Evolutionary conservation across 306 rosid species (phyloP).

Genomic region (Oxytropis ochrocephala): DNA sequence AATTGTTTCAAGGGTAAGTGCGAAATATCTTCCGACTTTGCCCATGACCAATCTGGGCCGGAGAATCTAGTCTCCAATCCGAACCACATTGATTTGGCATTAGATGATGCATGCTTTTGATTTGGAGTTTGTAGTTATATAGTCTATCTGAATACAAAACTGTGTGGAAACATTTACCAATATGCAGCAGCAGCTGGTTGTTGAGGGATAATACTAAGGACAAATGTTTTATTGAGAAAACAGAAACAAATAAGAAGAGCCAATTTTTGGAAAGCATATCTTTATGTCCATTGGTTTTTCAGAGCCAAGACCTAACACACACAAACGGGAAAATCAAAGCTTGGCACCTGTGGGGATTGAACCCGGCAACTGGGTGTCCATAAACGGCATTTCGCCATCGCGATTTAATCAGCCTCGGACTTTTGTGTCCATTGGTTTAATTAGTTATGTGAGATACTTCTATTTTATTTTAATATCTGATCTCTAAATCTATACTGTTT

Average conservation of each 20-base stretch:
- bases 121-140: neutral
- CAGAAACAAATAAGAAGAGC: neutral
- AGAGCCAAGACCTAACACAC: no score
- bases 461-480: constrained; percentile 18
- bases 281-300: neutral
- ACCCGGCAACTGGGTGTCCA: no score
- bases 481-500: constrained; percentile 6
- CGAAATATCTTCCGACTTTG: no score
- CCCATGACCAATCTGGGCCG: no score
- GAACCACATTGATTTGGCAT: constrained; percentile 13
- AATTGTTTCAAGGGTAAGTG: constrained; percentile 20
- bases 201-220: neutral
- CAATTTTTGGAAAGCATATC: neutral
- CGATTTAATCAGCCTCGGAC: no score
- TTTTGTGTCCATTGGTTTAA: constrained; percentile 9
- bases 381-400: no score
- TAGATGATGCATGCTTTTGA: neutral
- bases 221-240: neutral
- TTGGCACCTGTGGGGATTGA: no score
- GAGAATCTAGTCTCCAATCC: neutral
- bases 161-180: neutral
- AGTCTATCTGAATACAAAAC: neutral
- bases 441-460: neutral
- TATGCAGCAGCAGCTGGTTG: constrained; percentile 1
- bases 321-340: no score